These are phyloP conservation scores for Annona cherimola DNA, from an alignment of 164 flowering plant species.

Conservation along the genomic window DNA sequence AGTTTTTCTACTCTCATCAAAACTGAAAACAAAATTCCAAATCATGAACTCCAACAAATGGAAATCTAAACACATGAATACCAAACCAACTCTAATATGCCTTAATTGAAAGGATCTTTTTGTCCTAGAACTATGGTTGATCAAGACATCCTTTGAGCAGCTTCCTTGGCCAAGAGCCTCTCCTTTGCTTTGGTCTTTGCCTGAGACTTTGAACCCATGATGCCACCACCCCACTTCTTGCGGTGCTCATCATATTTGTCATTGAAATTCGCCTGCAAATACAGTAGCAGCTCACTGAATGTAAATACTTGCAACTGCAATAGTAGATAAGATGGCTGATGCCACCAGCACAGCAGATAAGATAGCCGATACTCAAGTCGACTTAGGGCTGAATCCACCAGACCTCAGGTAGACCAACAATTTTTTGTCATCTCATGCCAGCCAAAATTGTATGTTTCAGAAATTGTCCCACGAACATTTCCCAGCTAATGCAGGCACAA, in stretches of 20 bases:
- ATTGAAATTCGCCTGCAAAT: slow-evolving; percentile 13
- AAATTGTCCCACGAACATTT: too few species aligned
- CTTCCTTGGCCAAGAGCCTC: slow-evolving; percentile 12
- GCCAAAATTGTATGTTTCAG: background rate
- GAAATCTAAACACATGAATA: background rate
- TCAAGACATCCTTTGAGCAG: slow-evolving; percentile 12
- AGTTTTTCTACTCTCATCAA: background rate
- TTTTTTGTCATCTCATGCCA: background rate
- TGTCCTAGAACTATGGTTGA: background rate
- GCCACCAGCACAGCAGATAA: background rate
- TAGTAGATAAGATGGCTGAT: background rate
- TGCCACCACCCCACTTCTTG: slow-evolving; percentile 15
- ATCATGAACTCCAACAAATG: background rate
- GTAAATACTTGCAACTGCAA: background rate
- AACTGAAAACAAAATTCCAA: background rate
- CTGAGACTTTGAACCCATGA: slow-evolving; percentile 16
- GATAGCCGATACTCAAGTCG: too few species aligned
- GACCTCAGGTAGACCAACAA: background rate
- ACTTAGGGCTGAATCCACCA: background rate
- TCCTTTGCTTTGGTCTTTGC: slow-evolving; percentile 14
- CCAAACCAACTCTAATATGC: background rate
- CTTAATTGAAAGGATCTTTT: background rate
- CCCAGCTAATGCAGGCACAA: background rate
- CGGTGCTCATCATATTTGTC: slow-evolving; percentile 14
- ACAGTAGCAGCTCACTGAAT: background rate